Base-by-base conservation (phyloP, 2,329 filamentous ascomycete genomes). In the Amauroascus verrucosus region DNA sequence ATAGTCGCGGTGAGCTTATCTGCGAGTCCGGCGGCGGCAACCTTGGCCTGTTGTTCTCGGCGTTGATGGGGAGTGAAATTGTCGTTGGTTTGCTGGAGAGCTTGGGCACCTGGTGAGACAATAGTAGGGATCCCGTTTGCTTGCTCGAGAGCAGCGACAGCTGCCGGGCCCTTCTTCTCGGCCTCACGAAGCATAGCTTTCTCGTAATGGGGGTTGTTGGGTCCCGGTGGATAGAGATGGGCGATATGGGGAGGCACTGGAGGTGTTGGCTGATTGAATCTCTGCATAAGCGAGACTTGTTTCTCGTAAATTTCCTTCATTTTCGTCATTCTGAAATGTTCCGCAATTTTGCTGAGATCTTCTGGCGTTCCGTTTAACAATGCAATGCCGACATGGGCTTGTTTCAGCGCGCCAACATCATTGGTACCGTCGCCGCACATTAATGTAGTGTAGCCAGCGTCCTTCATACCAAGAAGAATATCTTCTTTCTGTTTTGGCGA, bases 281-380 rank as follows among this genome's bases (percentile, higher is more conserved):
- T 82, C 66, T 85, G 81, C 88, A 98, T 96, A 68, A 98, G 78
- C 45, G 83, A 76, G 54, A 86, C 80, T 69, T 98, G 93, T 77
- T 98, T 97, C 74, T 97, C 88, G 68, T 98, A 98, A 59, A 98
- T 81, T 60, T 96, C 90, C 78, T 96, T 97, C 87, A 98, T 94
- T 77, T 89, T 95, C 38, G 85, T 95, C 69, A 89, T 95, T 62
- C 93, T 85, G 64, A 86, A 84, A 70, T 98, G 90, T 65, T 97
- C 93, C 24, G 86, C 85, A 62, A 98, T 98, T 67, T 85, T 89
- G 54, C 83, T 84, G 51, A 98, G 79, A 67, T 97, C 93, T 20
- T 97, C 87, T 60, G 83, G 85, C 1, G 90, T 94, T 58, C 93
- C 93, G 70, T 98, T 98, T 61, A 98, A 81, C 48, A 98, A 82